A percentile compares a stretch with the other conserved stretches of the same genome.
These are phyloP conservation scores for Lasiosphaeria miniovina DNA, from an alignment of 495 filamentous ascomycete genomes.

Conservation along the genomic window DNA sequence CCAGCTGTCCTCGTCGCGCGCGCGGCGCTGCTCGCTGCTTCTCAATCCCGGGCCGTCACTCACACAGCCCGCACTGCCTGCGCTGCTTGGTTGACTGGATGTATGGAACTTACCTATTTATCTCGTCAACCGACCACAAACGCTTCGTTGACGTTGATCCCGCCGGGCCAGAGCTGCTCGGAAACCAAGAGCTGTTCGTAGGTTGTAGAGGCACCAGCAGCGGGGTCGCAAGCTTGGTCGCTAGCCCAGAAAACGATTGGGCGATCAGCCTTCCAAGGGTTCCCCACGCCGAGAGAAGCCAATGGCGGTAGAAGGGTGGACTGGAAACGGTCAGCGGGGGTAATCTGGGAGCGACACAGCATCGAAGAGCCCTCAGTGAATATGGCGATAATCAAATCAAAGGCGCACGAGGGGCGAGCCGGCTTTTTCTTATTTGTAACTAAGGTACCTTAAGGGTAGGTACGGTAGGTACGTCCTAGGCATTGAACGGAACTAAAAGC, in stretches of 20 bases:
- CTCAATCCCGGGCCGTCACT: not conserved
- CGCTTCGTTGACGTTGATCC: constrained; percentile 5
- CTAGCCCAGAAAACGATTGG: constrained; percentile 25
- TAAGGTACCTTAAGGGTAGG: too few species aligned
- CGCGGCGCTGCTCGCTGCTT: not conserved
- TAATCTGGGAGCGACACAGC: not conserved
- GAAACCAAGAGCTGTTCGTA: constrained; percentile 10
- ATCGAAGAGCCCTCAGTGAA: constrained; percentile 3
- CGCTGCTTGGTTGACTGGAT: not conserved
- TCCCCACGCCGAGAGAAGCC: constrained; percentile 31
- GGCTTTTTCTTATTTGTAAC: too few species aligned
- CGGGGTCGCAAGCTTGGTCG: constrained; percentile 24
- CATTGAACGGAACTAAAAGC: too few species aligned
- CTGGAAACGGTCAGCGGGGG: constrained; percentile 11
- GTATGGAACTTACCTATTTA: not conserved
- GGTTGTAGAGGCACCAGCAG: constrained; percentile 28
- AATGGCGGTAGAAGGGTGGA: constrained; percentile 27
- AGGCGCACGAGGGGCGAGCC: too few species aligned
- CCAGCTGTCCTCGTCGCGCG: not conserved
- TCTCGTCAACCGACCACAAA: constrained; percentile 7
- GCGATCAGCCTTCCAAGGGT: constrained; percentile 27
- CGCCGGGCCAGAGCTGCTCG: constrained; percentile 4
- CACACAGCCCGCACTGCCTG: not conserved
- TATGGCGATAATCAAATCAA: constrained; percentile 16
- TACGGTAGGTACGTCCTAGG: too few species aligned